These are phyloP conservation scores for Draba incana DNA, from an alignment of 345 rosid genomes.

Conservation along the genomic window DNA sequence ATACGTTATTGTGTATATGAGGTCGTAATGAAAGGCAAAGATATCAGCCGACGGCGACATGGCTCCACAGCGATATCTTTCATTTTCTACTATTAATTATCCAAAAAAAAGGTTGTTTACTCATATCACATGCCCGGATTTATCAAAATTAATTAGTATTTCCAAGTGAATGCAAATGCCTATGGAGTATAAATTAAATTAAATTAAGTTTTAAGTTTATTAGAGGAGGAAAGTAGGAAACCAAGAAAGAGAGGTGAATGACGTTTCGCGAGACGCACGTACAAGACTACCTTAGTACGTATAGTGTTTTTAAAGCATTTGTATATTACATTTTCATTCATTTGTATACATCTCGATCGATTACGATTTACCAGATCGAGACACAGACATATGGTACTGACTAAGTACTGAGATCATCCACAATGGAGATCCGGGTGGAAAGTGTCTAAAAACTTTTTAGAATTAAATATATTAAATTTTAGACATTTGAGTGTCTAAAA, in stretches of 20 bases:
- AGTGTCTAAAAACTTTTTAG: too few species aligned
- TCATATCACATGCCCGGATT: neutral
- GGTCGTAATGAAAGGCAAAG: conserved; percentile 21
- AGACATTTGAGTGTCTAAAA: too few species aligned
- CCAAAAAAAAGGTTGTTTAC: neutral
- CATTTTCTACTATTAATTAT: neutral
- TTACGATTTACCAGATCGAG: conserved; percentile 1
- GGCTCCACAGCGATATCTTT: conserved; percentile 15
- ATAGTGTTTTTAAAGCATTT: neutral
- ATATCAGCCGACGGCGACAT: conserved; percentile 25
- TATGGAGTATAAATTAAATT: neutral
- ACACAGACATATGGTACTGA: neutral
- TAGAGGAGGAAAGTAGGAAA: conserved; percentile 4
- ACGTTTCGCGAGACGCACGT: conserved; percentile 25
- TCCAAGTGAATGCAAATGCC: conserved; percentile 10
- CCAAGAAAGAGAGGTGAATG: conserved; percentile 20
- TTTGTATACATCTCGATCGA: neutral
- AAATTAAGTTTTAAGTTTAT: neutral
- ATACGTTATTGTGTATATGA: conserved; percentile 9
- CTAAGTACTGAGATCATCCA: neutral
- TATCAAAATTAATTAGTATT: neutral
- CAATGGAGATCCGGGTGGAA: too few species aligned
- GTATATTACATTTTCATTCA: neutral
- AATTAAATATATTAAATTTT: too few species aligned
- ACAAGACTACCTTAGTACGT: conserved; percentile 14